Evolutionary conservation across 345 rosid species (phyloP).

Genomic region (Populus ilicifolia): DNA sequence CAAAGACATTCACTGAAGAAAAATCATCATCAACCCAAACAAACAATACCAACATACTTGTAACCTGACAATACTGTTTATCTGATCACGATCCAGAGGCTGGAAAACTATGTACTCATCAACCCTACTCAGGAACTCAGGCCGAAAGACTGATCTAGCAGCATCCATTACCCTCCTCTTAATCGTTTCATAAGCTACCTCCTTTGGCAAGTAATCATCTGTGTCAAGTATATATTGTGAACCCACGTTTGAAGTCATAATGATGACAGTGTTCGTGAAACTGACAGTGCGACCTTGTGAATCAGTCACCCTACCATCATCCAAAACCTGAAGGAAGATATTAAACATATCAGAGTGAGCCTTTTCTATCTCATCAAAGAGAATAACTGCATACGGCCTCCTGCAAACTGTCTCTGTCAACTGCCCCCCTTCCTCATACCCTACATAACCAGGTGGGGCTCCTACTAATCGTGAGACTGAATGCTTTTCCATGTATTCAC

Average conservation of each 20-base stretch:
- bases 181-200: constrained; percentile 67
- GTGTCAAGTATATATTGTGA: constrained; percentile 76
- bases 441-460: constrained; percentile 98
- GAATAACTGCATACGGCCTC: constrained; percentile 92
- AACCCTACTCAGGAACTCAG: constrained; percentile 96
- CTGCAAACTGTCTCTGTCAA: constrained; percentile 87
- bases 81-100: constrained; percentile 79
- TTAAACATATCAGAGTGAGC: constrained; percentile 93
- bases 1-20: not conserved
- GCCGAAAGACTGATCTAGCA: constrained; percentile 93
- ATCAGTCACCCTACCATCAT: constrained; percentile 96
- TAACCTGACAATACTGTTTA: constrained; percentile 71
- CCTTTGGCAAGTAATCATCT: constrained; percentile 55
- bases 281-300: constrained; percentile 95
- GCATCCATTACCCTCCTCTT: constrained; percentile 87
- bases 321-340: constrained; percentile 92
- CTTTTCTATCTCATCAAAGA: constrained; percentile 97
- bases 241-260: constrained; percentile 96
- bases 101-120: constrained; percentile 99
- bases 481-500: constrained; percentile 99
- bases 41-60: constrained; percentile 51
- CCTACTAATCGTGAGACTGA: constrained; percentile 95
- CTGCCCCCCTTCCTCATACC: constrained; percentile 98
- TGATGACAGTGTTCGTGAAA: constrained; percentile 85
- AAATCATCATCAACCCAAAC: not conserved